These are phyloP conservation scores for Globisporangium cederbergense DNA, from an alignment of 352 stramenopile species.

Conservation along the genomic window DNA sequence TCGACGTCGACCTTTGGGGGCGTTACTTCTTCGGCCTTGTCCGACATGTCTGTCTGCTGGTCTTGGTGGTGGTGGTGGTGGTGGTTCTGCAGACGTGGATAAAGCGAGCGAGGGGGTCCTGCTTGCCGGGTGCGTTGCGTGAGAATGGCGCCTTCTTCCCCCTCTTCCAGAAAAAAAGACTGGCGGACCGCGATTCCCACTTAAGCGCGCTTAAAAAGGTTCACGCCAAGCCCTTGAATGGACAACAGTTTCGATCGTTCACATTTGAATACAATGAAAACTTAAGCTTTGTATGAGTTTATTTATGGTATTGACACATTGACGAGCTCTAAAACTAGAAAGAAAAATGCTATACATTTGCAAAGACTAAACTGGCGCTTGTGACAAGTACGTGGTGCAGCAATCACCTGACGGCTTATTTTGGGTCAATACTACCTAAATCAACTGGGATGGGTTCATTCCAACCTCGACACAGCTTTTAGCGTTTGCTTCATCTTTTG, in stretches of 20 bases:
- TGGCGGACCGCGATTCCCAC: slow-evolving; percentile 19
- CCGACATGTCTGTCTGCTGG: slow-evolving; percentile 38
- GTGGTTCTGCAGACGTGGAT: neutral
- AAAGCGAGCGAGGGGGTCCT: neutral
- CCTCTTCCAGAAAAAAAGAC: slow-evolving; percentile 22
- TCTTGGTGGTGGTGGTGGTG: neutral
- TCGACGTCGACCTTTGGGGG: slow-evolving; percentile 54
- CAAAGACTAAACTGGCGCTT: neutral
- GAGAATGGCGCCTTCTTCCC: slow-evolving; percentile 10
- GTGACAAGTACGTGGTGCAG: neutral
- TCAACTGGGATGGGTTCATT: neutral
- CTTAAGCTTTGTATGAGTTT: neutral
- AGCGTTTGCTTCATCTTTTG: too few species aligned
- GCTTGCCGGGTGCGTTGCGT: slow-evolving; percentile 3
- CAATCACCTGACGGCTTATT: neutral
- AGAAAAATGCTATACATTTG: neutral
- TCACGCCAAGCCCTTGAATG: neutral
- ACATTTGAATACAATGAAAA: neutral
- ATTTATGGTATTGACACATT: neutral
- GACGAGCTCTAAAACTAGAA: neutral
- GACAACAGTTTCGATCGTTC: neutral
- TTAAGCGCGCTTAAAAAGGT: slow-evolving; percentile 34
- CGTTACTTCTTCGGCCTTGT: slow-evolving; percentile 73
- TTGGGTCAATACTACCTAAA: neutral
- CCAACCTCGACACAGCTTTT: neutral